These are phyloP conservation scores for Pythium utonaiense DNA, from an alignment of 352 stramenopile species.

Conservation along the genomic window DNA sequence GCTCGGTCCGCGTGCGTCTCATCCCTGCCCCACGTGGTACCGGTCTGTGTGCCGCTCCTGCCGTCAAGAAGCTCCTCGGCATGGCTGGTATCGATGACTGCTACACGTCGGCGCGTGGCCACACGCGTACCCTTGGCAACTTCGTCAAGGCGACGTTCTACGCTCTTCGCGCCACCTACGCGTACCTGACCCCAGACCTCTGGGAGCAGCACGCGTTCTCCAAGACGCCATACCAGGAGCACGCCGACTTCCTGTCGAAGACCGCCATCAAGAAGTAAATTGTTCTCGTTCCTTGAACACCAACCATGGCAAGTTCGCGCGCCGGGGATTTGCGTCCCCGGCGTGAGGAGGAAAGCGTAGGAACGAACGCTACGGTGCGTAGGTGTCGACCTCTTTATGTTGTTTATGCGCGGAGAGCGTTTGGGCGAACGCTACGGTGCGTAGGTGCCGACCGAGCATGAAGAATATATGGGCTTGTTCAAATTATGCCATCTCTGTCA, in stretches of 20 bases:
- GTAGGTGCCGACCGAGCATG: conserved; percentile 81
- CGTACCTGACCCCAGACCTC: conserved; percentile 98
- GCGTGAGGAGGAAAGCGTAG: conserved; percentile 68
- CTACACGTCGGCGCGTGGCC: conserved; percentile 94
- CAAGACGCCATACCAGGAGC: conserved; percentile 96
- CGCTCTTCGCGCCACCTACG: conserved; percentile 96
- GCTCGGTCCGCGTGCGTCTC: conserved; percentile 97
- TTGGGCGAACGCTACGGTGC: conserved; percentile 87
- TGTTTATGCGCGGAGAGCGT: conserved; percentile 64
- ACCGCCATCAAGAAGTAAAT: conserved; percentile 90
- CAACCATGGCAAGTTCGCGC: conserved; percentile 10
- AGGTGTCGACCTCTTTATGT: conserved; percentile 83
- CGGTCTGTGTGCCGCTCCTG: conserved; percentile 97
- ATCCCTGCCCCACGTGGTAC: conserved; percentile 99
- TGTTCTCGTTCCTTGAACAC: conserved; percentile 22
- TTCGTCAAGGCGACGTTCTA: conserved; percentile 99
- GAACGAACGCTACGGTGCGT: conserved; percentile 88
- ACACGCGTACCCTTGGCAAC: conserved; percentile 99
- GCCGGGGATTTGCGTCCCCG: conserved; percentile 16
- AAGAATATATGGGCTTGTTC: conserved; percentile 36
- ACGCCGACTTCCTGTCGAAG: conserved; percentile 99
- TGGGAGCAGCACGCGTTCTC: conserved; percentile 96
- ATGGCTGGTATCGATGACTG: conserved; percentile 99
- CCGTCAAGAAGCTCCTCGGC: conserved; percentile 98
- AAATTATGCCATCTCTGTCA: conserved; percentile 5